Percentiles rank a stretch among this genome's conserved stretches.
These are phyloP conservation scores for Phytopythium chamaehyphon DNA, from an alignment of 352 stramenopile species.

Conservation along the genomic window DNA sequence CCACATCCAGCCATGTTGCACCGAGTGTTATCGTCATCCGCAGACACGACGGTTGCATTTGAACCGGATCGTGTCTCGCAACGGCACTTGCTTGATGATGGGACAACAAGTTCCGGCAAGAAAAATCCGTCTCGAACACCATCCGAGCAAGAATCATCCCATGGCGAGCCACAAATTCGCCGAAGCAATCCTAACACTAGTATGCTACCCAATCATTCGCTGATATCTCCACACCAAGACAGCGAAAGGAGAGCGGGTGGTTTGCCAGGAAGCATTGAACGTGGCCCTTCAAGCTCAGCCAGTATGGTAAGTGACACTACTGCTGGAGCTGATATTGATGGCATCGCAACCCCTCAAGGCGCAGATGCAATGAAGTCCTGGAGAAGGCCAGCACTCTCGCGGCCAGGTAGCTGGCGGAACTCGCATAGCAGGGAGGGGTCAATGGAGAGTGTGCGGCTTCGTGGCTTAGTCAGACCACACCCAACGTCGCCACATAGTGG, in stretches of 20 bases:
- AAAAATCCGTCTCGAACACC: too few species aligned
- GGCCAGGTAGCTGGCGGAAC: slow-evolving; percentile 49
- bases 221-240: not conserved
- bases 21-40: not conserved
- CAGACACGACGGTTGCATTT: slow-evolving; percentile 23
- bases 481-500: not conserved
- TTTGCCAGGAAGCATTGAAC: not conserved
- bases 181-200: slow-evolving; percentile 2
- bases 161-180: not conserved
- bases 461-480: slow-evolving; percentile 22
- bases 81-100: slow-evolving; percentile 28
- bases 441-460: slow-evolving; percentile 27
- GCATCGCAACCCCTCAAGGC: slow-evolving; percentile 18
- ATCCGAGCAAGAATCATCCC: too few species aligned
- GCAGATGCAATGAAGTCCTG: slow-evolving; percentile 31
- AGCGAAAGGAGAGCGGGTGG: not conserved
- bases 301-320: not conserved
- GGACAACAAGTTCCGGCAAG: not conserved
- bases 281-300: too few species aligned
- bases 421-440: slow-evolving; percentile 25
- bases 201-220: not conserved
- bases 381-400: slow-evolving; percentile 27
- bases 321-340: slow-evolving; percentile 3
- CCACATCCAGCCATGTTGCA: slow-evolving; percentile 1
- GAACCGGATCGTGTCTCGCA: slow-evolving; percentile 66